Evolutionary conservation across 345 rosid genomes (phyloP).

Genomic region (Euphorbia tirucalli): DNA sequence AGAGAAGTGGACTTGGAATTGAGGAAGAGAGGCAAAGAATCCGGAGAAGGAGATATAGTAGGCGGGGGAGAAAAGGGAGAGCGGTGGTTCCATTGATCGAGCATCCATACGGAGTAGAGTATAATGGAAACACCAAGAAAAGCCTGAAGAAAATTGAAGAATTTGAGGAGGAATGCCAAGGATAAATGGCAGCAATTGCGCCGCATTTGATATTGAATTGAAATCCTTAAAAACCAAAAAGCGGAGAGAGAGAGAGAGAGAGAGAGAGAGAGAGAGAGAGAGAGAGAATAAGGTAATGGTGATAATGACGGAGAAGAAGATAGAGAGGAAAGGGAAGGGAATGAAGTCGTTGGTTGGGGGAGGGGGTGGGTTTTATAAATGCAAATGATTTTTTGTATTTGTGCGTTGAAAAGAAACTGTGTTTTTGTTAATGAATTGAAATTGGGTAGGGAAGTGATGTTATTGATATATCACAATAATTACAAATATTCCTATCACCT

Average conservation of each 20-base stretch:
- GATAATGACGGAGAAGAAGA: too few relatives aligned
- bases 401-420: too few relatives aligned
- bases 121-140: constrained; percentile 65
- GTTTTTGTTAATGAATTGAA: too few relatives aligned
- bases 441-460: too few relatives aligned
- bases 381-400: too few relatives aligned
- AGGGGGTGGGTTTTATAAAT: too few relatives aligned
- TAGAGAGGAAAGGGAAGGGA: too few relatives aligned
- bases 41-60: constrained; percentile 38
- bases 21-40: constrained; percentile 20
- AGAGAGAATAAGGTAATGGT: too few relatives aligned
- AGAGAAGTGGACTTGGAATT: constrained; percentile 21
- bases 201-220: constrained; percentile 36
- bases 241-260: not conserved
- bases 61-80: constrained; percentile 45
- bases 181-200: constrained; percentile 72
- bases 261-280: too few relatives aligned
- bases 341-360: too few relatives aligned
- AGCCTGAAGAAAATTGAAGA: constrained; percentile 68
- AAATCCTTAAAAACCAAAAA: not conserved
- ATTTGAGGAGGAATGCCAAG: constrained; percentile 54
- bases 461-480: too few relatives aligned
- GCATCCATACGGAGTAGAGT: constrained; percentile 84
- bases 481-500: too few relatives aligned
- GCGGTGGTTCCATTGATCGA: constrained; percentile 65